Evolutionary conservation across 148 eudicot species (phyloP), one percentile per base, ranked within the genome.

Genomic region (Simmondsia chinensis): DNA sequence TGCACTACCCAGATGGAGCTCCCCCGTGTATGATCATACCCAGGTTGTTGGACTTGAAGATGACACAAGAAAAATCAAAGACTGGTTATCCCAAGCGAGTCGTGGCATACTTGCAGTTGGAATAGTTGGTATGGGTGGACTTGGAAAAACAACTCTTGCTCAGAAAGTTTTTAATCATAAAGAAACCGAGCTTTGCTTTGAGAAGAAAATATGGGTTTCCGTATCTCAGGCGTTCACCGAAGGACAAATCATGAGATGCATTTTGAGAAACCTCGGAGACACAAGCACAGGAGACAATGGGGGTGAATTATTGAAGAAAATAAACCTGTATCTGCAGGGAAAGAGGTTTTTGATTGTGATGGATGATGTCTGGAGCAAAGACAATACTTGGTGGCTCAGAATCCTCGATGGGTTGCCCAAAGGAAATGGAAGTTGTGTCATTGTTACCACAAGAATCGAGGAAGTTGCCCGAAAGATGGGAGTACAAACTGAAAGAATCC

Each of bases 121-220:
- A 14, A 39, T 71, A 43, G 82, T 76, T 2, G 82, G 82, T 31
- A 71, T 75, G 82, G 82, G 82, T 0, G 82, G 82, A 12, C 12
- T 75, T 20, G 81, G 81, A 12, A 70, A 75, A 43, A 75, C 81
- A 14, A 75, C 81, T 1, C 39, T 71, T 50, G 71, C 76, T 29
- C 70, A 71, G 42, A 63, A 66, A 22, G 70, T 75, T 13, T 75
- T 63, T 48, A 71, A 67, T 49, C 73, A 75, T 33, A 52, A 45
- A 37, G 61, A 52, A 24, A 20, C 64, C 2, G 74, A 55, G 29
- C 61, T 63, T 43, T 64, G 43, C 22, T 67, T 67, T 53, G 76
- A 75, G 48, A 68, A 66, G 46, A 71, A 74, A 47, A 71, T 68
- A 20, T 75, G 82, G 82, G 73, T 75, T 7, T 70, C 77, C 2